Conservation (phyloP, 2,329 filamentous ascomycete genomes). For the Phialemoniopsis sp. region DNA sequence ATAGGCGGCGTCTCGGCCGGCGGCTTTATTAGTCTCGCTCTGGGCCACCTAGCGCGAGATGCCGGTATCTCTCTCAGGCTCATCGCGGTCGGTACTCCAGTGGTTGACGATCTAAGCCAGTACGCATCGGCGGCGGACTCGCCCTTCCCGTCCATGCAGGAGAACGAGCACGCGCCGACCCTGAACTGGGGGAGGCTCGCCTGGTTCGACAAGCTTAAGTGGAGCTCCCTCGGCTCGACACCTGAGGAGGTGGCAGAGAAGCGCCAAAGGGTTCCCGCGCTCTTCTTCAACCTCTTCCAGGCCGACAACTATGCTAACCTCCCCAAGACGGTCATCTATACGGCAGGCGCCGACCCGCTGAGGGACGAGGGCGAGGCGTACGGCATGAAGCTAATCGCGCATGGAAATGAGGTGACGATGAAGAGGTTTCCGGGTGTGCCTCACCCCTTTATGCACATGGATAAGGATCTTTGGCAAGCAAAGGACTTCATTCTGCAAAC, state of each 20-base stretch:
- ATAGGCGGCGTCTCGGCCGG: slow-evolving; percentile 42
- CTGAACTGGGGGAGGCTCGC: slow-evolving; percentile 36
- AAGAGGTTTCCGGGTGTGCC: slow-evolving; percentile 42
- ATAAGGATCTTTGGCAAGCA: neutral
- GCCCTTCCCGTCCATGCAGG: slow-evolving; percentile 32
- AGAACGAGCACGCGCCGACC: slow-evolving; percentile 35
- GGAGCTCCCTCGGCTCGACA: neutral
- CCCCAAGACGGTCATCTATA: slow-evolving; percentile 33
- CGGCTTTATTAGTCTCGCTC: slow-evolving; percentile 29
- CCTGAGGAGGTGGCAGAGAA: neutral
- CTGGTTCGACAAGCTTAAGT: slow-evolving; percentile 31
- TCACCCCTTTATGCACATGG: slow-evolving; percentile 47
- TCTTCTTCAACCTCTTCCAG: slow-evolving; percentile 19
- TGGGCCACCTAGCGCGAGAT: slow-evolving; percentile 35
- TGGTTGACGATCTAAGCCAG: slow-evolving; percentile 32
- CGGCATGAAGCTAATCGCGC: slow-evolving; percentile 31
- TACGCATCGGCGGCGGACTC: slow-evolving; percentile 24
- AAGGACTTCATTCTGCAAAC: neutral
- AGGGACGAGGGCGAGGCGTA: slow-evolving; percentile 46
- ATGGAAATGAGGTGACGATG: slow-evolving; percentile 39
- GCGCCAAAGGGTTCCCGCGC: slow-evolving; percentile 3
- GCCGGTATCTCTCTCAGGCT: slow-evolving; percentile 27
- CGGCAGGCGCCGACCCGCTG: slow-evolving; percentile 37
- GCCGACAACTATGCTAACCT: slow-evolving; percentile 27
- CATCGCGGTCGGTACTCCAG: slow-evolving; percentile 32